phyloP scores from a whole-genome alignment of 352 stramenopile genomes.

The Peronosclerospora sorghi region DNA sequence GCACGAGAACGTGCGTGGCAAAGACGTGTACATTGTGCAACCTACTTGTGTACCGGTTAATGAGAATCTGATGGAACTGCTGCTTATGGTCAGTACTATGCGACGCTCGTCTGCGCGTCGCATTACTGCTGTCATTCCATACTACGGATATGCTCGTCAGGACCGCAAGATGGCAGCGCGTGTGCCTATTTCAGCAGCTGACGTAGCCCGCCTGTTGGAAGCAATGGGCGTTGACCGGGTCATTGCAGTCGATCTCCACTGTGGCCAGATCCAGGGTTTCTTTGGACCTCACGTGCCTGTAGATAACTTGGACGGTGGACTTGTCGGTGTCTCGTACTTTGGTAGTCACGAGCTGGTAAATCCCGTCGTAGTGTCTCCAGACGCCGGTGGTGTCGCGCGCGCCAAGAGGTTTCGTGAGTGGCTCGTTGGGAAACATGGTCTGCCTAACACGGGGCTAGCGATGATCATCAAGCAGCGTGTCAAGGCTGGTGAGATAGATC shows the following conservation, averaged over 20 bases:
- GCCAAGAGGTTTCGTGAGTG: constrained; percentile 99
- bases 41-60: constrained; percentile 98
- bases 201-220: constrained; percentile 79
- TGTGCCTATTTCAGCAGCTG: constrained; percentile 95
- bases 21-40: constrained; percentile 99
- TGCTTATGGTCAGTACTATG: constrained; percentile 97
- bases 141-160: constrained; percentile 87
- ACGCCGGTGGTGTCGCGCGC: constrained; percentile 97
- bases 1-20: constrained; percentile 98
- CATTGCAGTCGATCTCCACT: constrained; percentile 83
- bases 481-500: constrained; percentile 94
- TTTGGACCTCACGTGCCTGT: constrained; percentile 98
- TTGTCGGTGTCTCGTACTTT: constrained; percentile 92
- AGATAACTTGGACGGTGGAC: constrained; percentile 95
- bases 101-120: constrained; percentile 93
- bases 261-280: constrained; percentile 92
- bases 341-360: constrained; percentile 97
- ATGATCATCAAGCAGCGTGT: constrained; percentile 99
- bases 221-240: constrained; percentile 84
- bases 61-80: constrained; percentile 99
- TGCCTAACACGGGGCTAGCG: constrained; percentile 94
- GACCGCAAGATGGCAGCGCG: constrained; percentile 88
- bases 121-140: constrained; percentile 99
- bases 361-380: constrained; percentile 97
- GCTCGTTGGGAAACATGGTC: constrained; percentile 94